Conservation (phyloP, 106 monocot species). For the Acorus calamus region DNA sequence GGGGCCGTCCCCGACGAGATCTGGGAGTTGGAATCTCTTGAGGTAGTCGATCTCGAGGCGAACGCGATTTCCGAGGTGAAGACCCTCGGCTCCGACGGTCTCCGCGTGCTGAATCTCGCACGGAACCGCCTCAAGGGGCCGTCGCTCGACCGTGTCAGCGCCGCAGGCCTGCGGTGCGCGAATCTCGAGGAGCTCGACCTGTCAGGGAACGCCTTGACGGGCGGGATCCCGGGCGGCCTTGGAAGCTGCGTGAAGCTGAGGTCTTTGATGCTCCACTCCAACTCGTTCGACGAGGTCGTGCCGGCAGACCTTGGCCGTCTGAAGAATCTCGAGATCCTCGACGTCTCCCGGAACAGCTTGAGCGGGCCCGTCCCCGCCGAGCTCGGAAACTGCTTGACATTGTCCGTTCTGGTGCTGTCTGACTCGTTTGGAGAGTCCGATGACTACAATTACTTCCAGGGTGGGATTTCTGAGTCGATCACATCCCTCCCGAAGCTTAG, state of each 20-base stretch:
- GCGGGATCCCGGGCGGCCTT: constrained; percentile 39
- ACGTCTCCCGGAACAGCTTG: constrained; percentile 73
- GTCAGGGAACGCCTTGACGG: constrained; percentile 35
- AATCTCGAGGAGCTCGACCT: constrained; percentile 46
- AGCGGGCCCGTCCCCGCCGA: constrained; percentile 60
- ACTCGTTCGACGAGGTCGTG: constrained; percentile 41
- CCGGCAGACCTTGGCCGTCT: constrained; percentile 47
- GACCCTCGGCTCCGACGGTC: constrained; percentile 12
- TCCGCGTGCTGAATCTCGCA: constrained; percentile 44
- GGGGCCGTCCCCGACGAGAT: constrained; percentile 19
- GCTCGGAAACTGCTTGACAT: constrained; percentile 55
- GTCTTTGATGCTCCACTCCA: constrained; percentile 44
- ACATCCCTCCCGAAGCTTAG: constrained; percentile 53
- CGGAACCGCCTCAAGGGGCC: constrained; percentile 27
- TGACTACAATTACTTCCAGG: constrained; percentile 70
- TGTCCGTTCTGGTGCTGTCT: constrained; percentile 55
- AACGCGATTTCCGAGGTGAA: constrained; percentile 29
- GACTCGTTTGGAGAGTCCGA: constrained; percentile 27
- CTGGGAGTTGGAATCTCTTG: constrained; percentile 4
- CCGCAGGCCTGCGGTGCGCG: constrained; percentile 2
- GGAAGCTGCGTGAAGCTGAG: constrained; percentile 51
- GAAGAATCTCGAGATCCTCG: constrained; percentile 44
- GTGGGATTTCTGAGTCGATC: constrained; percentile 51
- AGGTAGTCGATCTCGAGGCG: constrained; percentile 15
- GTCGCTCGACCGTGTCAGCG: constrained; percentile 29